These are phyloP conservation scores for Trifolium dubium DNA, from an alignment of 306 rosid genomes.

Conservation along the genomic window DNA sequence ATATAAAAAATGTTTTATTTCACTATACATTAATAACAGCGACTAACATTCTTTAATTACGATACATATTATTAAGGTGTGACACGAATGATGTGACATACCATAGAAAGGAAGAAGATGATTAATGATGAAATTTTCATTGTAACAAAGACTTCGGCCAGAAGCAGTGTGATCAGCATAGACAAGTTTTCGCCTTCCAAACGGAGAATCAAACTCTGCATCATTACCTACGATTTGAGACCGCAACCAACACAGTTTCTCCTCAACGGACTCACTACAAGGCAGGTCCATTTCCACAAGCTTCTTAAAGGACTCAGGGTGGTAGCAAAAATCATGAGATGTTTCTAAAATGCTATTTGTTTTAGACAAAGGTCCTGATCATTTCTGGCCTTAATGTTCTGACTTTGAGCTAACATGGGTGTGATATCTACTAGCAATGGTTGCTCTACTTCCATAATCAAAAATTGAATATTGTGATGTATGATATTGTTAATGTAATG, in stretches of 20 bases:
- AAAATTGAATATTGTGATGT: conserved; percentile 26
- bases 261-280: conserved; percentile 21
- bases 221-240: conserved; percentile 61
- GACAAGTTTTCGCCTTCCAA: conserved; percentile 59
- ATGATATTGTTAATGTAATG: conserved; percentile 34
- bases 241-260: conserved; percentile 59
- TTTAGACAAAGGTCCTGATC: not conserved
- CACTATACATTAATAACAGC: too few species aligned
- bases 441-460: conserved; percentile 37
- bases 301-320: conserved; percentile 42
- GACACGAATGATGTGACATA: conserved; percentile 21
- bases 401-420: not conserved
- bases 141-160: conserved; percentile 60
- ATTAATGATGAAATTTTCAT: conserved; percentile 52
- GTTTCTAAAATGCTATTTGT: not conserved
- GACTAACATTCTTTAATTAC: too few species aligned
- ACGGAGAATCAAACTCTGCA: conserved; percentile 58
- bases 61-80: not conserved
- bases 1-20: too few species aligned
- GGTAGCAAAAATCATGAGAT: conserved; percentile 36
- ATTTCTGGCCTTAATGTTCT: not conserved
- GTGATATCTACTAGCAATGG: conserved; percentile 22
- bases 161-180: conserved; percentile 92
- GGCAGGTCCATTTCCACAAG: conserved; percentile 47
- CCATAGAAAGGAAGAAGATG: conserved; percentile 85